Conservation (phyloP, 495 filamentous ascomycete species). For the Xylaria cubensis region DNA sequence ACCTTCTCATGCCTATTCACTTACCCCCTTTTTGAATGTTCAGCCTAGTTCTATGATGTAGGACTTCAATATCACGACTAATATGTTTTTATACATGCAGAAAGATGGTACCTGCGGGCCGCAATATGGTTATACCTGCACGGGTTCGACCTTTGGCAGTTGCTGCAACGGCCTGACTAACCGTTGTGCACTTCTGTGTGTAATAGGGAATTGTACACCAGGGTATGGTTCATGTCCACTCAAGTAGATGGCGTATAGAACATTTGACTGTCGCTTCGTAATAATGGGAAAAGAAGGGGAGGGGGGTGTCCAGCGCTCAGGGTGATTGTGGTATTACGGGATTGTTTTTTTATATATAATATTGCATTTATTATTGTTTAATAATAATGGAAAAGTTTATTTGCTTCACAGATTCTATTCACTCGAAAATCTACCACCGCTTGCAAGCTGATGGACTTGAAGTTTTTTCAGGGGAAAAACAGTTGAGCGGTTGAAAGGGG, state of each 20-base stretch:
- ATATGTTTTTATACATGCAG: too few relatives aligned
- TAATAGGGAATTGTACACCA: slow-evolving; percentile 21
- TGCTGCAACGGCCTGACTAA: slow-evolving; percentile 45
- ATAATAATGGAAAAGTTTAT: slow-evolving; percentile 1
- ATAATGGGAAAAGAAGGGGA: neutral
- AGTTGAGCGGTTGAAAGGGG: neutral
- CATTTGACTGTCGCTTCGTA: neutral
- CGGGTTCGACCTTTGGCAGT: slow-evolving; percentile 42
- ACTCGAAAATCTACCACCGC: neutral
- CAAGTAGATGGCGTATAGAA: neutral
- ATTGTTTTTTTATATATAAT: slow-evolving; percentile 9
- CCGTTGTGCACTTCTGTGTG: slow-evolving; percentile 32
- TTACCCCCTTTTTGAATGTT: too few relatives aligned
- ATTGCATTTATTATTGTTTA: neutral
- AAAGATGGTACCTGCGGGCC: slow-evolving; percentile 29
- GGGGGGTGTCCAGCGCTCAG: neutral
- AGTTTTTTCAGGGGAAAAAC: neutral
- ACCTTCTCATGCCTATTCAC: too few relatives aligned
- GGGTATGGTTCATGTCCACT: slow-evolving; percentile 22
- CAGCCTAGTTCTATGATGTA: too few relatives aligned
- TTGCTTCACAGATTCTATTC: neutral
- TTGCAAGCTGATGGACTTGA: neutral
- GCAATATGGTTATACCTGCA: slow-evolving; percentile 42
- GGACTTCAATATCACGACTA: too few relatives aligned
- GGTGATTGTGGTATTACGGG: neutral